Evolutionary conservation across 305 asterid species (phyloP).

Genomic region (Solanum chacoense): DNA sequence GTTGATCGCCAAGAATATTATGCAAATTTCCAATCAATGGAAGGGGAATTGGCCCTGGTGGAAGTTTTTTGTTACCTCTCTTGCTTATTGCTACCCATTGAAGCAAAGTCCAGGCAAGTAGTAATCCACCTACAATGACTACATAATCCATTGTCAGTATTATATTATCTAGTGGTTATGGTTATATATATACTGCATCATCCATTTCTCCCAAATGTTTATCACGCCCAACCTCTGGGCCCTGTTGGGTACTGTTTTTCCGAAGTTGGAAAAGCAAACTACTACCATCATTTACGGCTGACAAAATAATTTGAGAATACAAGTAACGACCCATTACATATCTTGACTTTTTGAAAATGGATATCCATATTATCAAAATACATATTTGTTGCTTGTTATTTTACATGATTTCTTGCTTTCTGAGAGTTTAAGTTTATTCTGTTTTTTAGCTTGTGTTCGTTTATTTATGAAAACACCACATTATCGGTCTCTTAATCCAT

Average conservation of each 20-base stretch:
- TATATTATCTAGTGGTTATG: not conserved
- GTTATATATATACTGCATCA: not conserved
- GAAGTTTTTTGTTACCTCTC: slow-evolving; percentile 23
- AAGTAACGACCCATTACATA: not conserved
- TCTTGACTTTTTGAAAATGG: not conserved
- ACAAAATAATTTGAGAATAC: not conserved
- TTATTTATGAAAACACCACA: not conserved
- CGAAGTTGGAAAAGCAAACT: not conserved
- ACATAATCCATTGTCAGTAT: not conserved
- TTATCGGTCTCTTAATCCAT: not conserved
- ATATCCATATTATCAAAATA: too few relatives aligned
- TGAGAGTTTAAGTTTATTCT: not conserved
- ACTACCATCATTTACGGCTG: not conserved
- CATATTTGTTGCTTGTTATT: not conserved
- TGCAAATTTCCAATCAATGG: slow-evolving; percentile 53
- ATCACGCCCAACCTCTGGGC: not conserved
- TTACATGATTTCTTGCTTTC: not conserved
- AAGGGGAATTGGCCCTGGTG: slow-evolving; percentile 52
- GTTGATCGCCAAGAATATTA: slow-evolving; percentile 35
- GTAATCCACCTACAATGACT: not conserved
- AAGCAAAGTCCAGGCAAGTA: slow-evolving; percentile 11
- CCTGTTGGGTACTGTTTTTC: not conserved
- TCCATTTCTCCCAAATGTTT: not conserved
- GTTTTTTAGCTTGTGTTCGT: not conserved
- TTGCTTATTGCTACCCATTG: slow-evolving; percentile 13